Evolutionary conservation across 495 filamentous ascomycete species (phyloP).

Genomic region (Wilcoxina mikolae): DNA sequence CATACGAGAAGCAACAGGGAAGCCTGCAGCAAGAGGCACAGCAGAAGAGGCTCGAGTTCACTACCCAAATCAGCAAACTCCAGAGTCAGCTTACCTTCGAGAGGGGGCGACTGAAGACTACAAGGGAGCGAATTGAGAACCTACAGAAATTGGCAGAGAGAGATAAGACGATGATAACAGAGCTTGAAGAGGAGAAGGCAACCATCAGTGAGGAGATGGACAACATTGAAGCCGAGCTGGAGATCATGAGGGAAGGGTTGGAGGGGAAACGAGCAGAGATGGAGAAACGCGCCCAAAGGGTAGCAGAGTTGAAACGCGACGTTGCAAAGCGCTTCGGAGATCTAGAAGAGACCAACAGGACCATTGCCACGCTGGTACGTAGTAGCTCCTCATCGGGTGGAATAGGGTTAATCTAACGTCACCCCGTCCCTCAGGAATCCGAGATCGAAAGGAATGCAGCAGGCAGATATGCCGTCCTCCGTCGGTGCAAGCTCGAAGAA

Average conservation of each 20-base stretch:
- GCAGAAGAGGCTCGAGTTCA: conserved; percentile 74
- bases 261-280: conserved; percentile 51
- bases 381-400: background rate
- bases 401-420: background rate
- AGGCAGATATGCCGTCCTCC: conserved; percentile 64
- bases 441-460: conserved; percentile 71
- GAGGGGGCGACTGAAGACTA: conserved; percentile 49
- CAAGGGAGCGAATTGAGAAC: conserved; percentile 50
- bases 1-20: conserved; percentile 86
- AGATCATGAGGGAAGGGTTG: conserved; percentile 55
- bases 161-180: conserved; percentile 48
- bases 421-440: conserved; percentile 43
- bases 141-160: conserved; percentile 51
- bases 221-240: conserved; percentile 58
- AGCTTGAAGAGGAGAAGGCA: conserved; percentile 58
- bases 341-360: conserved; percentile 63
- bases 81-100: conserved; percentile 69
- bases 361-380: conserved; percentile 46
- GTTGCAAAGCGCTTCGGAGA: conserved; percentile 69
- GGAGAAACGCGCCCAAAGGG: conserved; percentile 53
- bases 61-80: conserved; percentile 64
- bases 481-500: conserved; percentile 85
- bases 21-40: conserved; percentile 75
- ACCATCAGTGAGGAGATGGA: conserved; percentile 58
- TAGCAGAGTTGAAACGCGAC: conserved; percentile 67